Evolutionary conservation across 768 basidiomycete species (phyloP), one percentile per base, ranked within the genome.

Genomic region (Termitomyces sp.): DNA sequence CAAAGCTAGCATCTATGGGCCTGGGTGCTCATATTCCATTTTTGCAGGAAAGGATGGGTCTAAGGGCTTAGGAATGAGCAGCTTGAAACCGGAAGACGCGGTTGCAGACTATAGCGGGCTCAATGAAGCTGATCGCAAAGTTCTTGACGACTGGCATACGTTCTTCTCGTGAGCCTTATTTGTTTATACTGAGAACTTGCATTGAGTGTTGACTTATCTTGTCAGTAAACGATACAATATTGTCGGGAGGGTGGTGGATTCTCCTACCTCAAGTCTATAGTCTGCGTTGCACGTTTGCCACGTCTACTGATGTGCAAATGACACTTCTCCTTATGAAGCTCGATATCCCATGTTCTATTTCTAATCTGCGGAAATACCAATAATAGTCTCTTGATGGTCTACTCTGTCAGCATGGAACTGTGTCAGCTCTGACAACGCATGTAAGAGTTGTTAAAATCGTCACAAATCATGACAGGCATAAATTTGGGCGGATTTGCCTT

Each of bases 31-130:
- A 4, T 93, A 95, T 72, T 81, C 83, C 62, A 72, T 96, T 21
- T 98, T 98, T 69, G 92, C 95, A 32, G 96, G 95, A 44, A 96
- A 91, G 73, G 96, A 99, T 66, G 96, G 87, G 0, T 95, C 92
- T 8, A 84, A 79, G 61, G 96, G 89, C 0, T 77, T 99, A 7
- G 96, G 94, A 42, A 87, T 86, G 84, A 94, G 92, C 51, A 95
- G 91, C 64, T 74, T 97, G 63, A 90, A 92, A 53, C 72, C 77
- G 4, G 89, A 93, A 70, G 86, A 98, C 66, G 96, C 95, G 10
- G 79, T 94, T 1, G 74, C 93, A 12, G 95, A 99, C 67, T 97
- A 92, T 68, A 91, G 87, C 63, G 70, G 64, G 0, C 78, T 99
- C 52, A 77, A 82, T 42, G 86, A 85, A 59, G 81, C 82, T 59